Evolutionary conservation across 78 protist genomes (phyloP), one percentile per base, ranked within the genome.

Genomic region (Dictyostelium citrinum): DNA sequence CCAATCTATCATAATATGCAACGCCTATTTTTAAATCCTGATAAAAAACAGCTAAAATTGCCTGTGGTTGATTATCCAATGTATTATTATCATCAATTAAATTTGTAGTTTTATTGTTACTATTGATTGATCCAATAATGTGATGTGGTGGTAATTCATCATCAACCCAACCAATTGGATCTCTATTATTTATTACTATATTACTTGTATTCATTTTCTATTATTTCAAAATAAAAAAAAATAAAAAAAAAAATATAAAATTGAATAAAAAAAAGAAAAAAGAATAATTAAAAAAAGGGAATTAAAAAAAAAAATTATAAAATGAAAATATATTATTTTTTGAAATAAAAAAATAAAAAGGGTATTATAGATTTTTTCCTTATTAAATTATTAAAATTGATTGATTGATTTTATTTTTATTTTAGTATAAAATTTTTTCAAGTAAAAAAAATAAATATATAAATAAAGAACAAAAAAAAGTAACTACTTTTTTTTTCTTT

Each of bases 1-100:
- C 37, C 5, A 24, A 29, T 41, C 14, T 55, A 77, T 86, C 84
- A 61, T 61, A 86, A 45, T 86, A 86, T 4, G 92, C 83, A 16
- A 86, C 41, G 14, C 92, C 92, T 8, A 86, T 11, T 61, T 77
- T 86, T 33, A 77, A 61, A 22, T 86, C 70, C 7, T 64, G 31
- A 64, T 86, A 86, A 43, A 86, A 33, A 24, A 86, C 51, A 4
- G 92, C 20, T 17, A 86, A 37, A n/a, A 84, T 84, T 35, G 29
- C 27, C 3, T 82, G 17, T 9, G n/a, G 24, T 31, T n/a, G n/a
- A 20, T 64, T 39, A 14, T 14, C 14, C 1, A 41, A 12, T 9
- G 2, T 14, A 22, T 37, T 61, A 11, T 81, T 20, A 33, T n/a
- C 31, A 35, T 20, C 45, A 11, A 22, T 1, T 31, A 2, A 0